Conservation (phyloP, 768 basidiomycete genomes). For the Suillus americanus region DNA sequence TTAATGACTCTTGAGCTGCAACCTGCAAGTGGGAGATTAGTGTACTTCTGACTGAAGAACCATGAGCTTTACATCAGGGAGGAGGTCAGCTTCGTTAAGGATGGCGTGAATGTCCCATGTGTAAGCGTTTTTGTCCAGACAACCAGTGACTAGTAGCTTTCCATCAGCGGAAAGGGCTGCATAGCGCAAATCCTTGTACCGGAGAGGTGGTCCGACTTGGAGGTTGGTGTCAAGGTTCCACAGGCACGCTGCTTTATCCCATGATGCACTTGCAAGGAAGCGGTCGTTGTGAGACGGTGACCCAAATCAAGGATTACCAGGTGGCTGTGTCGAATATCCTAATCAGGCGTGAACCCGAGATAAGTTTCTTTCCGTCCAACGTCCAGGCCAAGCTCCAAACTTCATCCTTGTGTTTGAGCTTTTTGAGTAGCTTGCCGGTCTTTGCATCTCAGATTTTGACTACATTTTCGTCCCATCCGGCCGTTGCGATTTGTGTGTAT, state of each 20-base stretch:
- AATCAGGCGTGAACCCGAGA: neutral
- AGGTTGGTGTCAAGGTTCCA: neutral
- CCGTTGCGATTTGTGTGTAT: neutral
- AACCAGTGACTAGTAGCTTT: neutral
- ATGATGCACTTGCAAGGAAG: neutral
- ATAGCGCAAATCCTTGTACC: accelerated
- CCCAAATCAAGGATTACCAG: neutral
- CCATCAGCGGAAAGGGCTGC: neutral
- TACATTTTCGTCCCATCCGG: neutral
- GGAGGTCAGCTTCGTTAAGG: neutral
- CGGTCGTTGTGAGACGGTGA: neutral
- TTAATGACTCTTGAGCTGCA: neutral
- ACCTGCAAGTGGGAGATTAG: neutral
- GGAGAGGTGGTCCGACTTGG: neutral
- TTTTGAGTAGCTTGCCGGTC: neutral
- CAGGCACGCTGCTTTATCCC: neutral
- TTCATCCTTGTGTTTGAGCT: neutral
- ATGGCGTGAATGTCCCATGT: neutral
- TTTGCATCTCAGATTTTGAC: neutral
- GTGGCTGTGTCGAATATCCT: neutral
- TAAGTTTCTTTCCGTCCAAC: neutral
- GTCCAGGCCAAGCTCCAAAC: neutral
- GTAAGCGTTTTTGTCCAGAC: neutral
- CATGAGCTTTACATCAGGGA: neutral
- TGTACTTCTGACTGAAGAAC: neutral